Percentiles rank a stretch among this genome's conserved stretches.
Evolutionary conservation across 441 rosid genomes (phyloP).

Genomic region (Erodium trifolium): DNA sequence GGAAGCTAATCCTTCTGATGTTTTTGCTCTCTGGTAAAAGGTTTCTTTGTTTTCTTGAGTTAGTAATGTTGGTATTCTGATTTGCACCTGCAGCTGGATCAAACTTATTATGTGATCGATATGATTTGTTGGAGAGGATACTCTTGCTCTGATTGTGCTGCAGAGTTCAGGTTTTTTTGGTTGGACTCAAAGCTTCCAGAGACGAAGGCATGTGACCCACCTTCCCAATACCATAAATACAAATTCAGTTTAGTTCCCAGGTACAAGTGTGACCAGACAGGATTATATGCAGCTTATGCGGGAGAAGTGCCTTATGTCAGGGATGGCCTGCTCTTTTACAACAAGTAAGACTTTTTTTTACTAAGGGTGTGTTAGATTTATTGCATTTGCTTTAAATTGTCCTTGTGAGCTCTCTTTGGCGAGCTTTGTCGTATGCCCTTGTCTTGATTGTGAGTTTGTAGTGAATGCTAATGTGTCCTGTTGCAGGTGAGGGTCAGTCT

Average conservation of each 20-base stretch:
- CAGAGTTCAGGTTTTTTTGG: slow-evolving; percentile 93
- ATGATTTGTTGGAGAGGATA: slow-evolving; percentile 90
- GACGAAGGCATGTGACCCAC: slow-evolving; percentile 71
- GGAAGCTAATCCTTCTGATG: background rate
- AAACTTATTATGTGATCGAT: slow-evolving; percentile 85
- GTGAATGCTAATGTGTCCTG: background rate
- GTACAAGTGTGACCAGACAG: slow-evolving; percentile 63
- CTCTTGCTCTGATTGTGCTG: slow-evolving; percentile 77
- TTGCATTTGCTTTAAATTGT: slow-evolving; percentile 1
- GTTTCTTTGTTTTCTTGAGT: background rate
- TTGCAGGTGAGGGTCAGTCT: background rate
- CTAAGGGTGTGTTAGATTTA: background rate
- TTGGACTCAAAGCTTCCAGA: slow-evolving; percentile 79
- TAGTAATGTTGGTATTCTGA: slow-evolving; percentile 8
- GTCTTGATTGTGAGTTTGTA: background rate
- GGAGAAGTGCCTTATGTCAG: slow-evolving; percentile 59
- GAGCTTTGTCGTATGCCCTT: too few species aligned
- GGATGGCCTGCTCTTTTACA: slow-evolving; percentile 82
- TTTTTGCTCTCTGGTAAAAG: background rate
- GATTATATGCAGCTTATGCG: slow-evolving; percentile 52
- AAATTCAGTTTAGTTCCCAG: slow-evolving; percentile 54
- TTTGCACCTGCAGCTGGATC: slow-evolving; percentile 46
- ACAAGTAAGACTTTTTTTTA: slow-evolving; percentile 51
- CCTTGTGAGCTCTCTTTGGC: too few species aligned
- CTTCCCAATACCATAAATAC: slow-evolving; percentile 62